Base-by-base conservation (phyloP, 1,284 basidiomycete genomes). In the Cronartium quercuum region DNA sequence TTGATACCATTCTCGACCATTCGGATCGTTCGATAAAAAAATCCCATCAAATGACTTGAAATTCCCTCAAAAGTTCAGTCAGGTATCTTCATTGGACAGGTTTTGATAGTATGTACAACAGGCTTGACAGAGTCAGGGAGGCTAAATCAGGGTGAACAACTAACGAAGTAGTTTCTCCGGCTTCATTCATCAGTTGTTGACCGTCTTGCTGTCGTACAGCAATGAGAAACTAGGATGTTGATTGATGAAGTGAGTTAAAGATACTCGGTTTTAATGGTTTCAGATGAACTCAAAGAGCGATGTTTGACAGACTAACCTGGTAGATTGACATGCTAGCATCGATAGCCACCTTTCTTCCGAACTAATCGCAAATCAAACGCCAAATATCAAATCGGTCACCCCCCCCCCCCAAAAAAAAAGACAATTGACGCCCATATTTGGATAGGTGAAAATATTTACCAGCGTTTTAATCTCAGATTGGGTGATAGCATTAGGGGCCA, bases 1-100 rank as follows among this genome's bases (percentile, higher is more conserved):
- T 99, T 98, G 81, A 98, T 94, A 4, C 96, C 96, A 79, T 96
- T 93, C 83, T 99, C 96, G n/a, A 96, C 92, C 84, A 98, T 98
- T 29, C 96, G 88, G 76, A 97, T 91, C 0, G 94, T 96, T 40
- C 95, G 88, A 81, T 98, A 98, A 84, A 98, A 98, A 83, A 98
- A 91, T 0, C 95, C 95, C 91, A 98, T 97, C 18, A 98, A 85
- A 83, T 98, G 95, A 83, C 93, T 89, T 76, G 37, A 12, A 21
- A 51, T 2, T 18, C 47, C 9, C 6, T 51, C 6, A 12, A 0
- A 13, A 51, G 12, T 0, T 61, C 34, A 29, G 65, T n/a, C 57
- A 44, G 68, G 21, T 38, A 58, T 29, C 69, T 15, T 71, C 44
- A 63, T 40, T 58, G 51, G n/a, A 76, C 41, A 60, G 37, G 13